Evolutionary conservation across 1,139 yeast species (phyloP), one percentile per base, ranked within the genome.

Genomic region (Eremothecium sinecaudum): DNA sequence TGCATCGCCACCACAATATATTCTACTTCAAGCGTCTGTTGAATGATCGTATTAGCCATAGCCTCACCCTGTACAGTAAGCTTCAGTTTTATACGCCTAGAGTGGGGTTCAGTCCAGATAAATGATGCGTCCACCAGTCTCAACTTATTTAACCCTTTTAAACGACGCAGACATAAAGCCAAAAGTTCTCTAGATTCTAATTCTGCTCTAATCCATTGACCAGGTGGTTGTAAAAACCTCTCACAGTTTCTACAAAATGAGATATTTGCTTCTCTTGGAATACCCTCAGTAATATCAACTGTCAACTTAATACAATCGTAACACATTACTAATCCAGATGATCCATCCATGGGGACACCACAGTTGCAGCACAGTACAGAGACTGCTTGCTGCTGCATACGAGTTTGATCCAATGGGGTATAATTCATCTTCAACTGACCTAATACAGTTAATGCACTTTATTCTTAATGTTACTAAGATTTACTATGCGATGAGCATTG

Each of bases 101-200:
- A 87, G 60, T 90, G 99, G 1, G 99, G 98, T 62, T 90, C 99
- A 1, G 99, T 90, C 99, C 99, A 90, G 43, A 90, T 77, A 52
- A 90, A 90, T 4, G 87, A 73, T 5, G 98, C 98, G 64, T 92
- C 98, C 20, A 87, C 75, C 41, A 90, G 68, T 47, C 98, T 70
- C 33, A 87, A 92, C 52, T 84, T 86, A 44, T 74, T 79, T 47
- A 92, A 68, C 36, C 98, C 98, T 51, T 80, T 83, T 47, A 92
- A 69, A 58, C 92, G 73, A 59, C 92, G 75, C 48, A 90, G 66
- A 66, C 97, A 82, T 34, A 92, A 63, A 1, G 98, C 97, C 45
- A 90, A 66, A 34, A 92, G 68, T 58, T 90, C 98, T 58, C 98
- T 69, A 20, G 94, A 80, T 62, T 92, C 98, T 35, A 90, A 70